Evolutionary conservation across 2,329 filamentous ascomycete species (phyloP).

Genomic region (Bipolaris cookei): DNA sequence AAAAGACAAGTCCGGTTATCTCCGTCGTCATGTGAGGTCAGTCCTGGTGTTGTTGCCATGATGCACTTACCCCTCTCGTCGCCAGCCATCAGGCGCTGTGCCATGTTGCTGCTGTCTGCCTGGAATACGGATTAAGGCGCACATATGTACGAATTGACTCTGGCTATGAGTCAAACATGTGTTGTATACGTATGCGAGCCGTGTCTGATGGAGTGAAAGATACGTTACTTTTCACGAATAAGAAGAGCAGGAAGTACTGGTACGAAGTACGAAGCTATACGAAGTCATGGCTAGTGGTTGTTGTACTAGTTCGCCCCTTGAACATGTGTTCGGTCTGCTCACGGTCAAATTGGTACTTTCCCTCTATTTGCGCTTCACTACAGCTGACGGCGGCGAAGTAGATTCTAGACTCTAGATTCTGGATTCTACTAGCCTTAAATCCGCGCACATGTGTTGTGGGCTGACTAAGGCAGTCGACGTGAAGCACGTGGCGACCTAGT

Average conservation of each 20-base stretch:
- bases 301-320: neutral
- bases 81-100: neutral
- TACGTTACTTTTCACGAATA: neutral
- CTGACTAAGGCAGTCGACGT: neutral
- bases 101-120: constrained; percentile 24
- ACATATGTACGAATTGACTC: constrained; percentile 22
- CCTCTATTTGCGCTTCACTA: neutral
- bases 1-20: constrained; percentile 31
- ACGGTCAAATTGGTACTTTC: neutral
- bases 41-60: constrained; percentile 22
- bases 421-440: too few species aligned
- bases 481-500: neutral
- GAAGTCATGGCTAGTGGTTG: neutral
- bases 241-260: neutral
- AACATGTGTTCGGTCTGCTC: neutral
- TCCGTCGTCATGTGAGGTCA: constrained; percentile 29
- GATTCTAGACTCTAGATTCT: too few species aligned
- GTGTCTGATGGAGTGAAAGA: neutral
- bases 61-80: constrained; percentile 26
- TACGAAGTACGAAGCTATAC: neutral
- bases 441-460: neutral
- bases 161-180: neutral
- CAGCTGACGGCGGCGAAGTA: neutral
- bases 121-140: constrained; percentile 3
- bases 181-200: neutral